Percentiles rank a stretch among this genome's conserved stretches.
These are phyloP conservation scores for Capsella bursapastoris DNA, from an alignment of 345 rosid genomes.

Conservation along the genomic window DNA sequence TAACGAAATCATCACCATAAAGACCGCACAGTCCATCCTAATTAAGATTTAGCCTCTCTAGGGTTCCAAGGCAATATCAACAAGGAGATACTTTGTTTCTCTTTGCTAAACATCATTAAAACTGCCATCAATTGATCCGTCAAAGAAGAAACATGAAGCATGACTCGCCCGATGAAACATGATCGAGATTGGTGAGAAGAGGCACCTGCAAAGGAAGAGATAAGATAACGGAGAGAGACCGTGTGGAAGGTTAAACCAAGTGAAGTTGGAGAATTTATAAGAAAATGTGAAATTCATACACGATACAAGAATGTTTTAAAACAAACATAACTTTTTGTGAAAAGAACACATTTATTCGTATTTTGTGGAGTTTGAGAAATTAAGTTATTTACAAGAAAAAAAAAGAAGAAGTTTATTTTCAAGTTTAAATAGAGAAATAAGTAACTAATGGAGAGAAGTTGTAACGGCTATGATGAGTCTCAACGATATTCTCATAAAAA, in stretches of 20 bases:
- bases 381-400: background rate
- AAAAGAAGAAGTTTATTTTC: background rate
- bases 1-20: background rate
- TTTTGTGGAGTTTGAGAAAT: background rate
- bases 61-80: background rate
- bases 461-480: background rate
- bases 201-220: background rate
- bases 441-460: background rate
- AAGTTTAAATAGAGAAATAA: background rate
- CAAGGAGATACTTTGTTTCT: background rate
- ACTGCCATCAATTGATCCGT: background rate
- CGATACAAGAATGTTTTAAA: background rate
- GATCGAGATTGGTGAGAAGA: slow-evolving; percentile 1
- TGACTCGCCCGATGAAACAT: background rate
- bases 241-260: background rate
- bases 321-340: background rate
- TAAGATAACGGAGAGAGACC: background rate
- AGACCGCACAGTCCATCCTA: background rate
- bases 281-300: background rate
- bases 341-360: slow-evolving; percentile 1
- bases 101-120: background rate
- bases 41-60: slow-evolving; percentile 14
- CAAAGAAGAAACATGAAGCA: background rate
- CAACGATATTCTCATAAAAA: background rate
- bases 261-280: background rate